These are phyloP conservation scores for Triticum urartu DNA, from an alignment of 176 grass and related monocot genomes.

Conservation along the genomic window DNA sequence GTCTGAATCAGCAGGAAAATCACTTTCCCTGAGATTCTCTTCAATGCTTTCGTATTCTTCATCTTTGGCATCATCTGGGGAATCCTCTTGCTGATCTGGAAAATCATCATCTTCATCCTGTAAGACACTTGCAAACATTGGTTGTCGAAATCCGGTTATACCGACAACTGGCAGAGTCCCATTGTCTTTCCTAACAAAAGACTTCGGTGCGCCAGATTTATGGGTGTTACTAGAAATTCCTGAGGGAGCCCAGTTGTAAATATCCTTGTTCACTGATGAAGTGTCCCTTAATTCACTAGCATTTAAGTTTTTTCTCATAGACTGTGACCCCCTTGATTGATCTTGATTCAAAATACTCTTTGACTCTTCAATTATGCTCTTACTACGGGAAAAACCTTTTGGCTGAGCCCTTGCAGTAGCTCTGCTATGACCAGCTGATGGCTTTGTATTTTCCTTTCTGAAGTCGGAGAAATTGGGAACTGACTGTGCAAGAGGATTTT, in stretches of 20 bases:
- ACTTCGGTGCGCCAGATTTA: constrained; percentile 38
- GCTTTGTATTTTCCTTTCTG: constrained; percentile 94
- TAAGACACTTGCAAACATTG: constrained; percentile 43
- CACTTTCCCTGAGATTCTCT: constrained; percentile 56
- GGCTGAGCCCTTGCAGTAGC: constrained; percentile 46
- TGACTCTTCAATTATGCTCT: constrained; percentile 75
- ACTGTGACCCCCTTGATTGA: constrained; percentile 65
- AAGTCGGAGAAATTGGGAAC: constrained; percentile 87
- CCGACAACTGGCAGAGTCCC: constrained; percentile 24
- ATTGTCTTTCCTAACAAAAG: constrained; percentile 64
- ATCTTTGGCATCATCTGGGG: constrained; percentile 62
- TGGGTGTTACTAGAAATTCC: constrained; percentile 45
- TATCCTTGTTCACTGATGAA: constrained; percentile 58
- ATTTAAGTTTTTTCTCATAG: constrained; percentile 72
- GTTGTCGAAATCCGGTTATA: constrained; percentile 40
- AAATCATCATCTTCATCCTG: constrained; percentile 54
- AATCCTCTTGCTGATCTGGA: constrained; percentile 52
- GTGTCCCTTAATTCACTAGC: constrained; percentile 70
- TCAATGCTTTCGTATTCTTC: constrained; percentile 76
- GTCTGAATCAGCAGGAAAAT: constrained; percentile 77
- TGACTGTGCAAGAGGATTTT: constrained; percentile 82
- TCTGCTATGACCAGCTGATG: constrained; percentile 58
- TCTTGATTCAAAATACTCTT: constrained; percentile 74
- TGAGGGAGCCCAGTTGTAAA: constrained; percentile 40
- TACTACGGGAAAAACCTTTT: constrained; percentile 70